Evolutionary conservation across 2,329 filamentous ascomycete species (phyloP).

Genomic region (Xylaria sp.): DNA sequence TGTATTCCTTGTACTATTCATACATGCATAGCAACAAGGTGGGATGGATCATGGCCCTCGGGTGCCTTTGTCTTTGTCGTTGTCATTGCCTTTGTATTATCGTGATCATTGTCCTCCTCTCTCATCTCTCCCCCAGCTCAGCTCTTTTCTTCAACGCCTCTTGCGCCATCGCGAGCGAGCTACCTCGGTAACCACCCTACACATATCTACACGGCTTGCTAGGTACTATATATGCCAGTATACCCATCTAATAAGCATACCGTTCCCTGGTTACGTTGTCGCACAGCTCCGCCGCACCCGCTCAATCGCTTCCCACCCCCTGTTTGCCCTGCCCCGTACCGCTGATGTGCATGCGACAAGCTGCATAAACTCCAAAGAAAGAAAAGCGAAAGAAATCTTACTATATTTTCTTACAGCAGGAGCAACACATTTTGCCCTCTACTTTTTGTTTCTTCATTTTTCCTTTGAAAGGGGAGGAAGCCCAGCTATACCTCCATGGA

Average conservation of each 20-base stretch:
- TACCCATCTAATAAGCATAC: not conserved
- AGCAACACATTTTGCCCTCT: slow-evolving; percentile 23
- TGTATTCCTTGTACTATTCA: not conserved
- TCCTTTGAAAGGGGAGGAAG: slow-evolving; percentile 5
- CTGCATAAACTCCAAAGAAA: slow-evolving; percentile 43
- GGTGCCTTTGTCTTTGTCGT: slow-evolving; percentile 6
- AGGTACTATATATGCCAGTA: not conserved
- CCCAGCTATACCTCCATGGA: slow-evolving; percentile 13
- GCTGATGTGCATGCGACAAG: slow-evolving; percentile 43
- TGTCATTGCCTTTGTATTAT: not conserved
- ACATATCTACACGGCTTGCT: slow-evolving; percentile 1
- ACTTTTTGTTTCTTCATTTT: slow-evolving; percentile 20
- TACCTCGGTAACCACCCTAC: no score
- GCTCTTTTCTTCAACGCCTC: not conserved
- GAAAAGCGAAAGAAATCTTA: slow-evolving; percentile 37
- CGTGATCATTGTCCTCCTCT: slow-evolving; percentile 12
- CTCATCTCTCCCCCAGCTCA: slow-evolving; percentile 6
- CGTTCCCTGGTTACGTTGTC: slow-evolving; percentile 23
- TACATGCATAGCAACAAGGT: not conserved
- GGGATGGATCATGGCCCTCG: slow-evolving; percentile 20
- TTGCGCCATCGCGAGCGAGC: slow-evolving; percentile 15
- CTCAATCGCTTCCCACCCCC: slow-evolving; percentile 27
- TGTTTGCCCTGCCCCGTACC: slow-evolving; percentile 36
- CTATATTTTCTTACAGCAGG: slow-evolving; percentile 33
- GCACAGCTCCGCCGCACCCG: slow-evolving; percentile 32